Base-by-base conservation (phyloP, 2,329 filamentous ascomycete species). In the Microsporum ferrugineum region DNA sequence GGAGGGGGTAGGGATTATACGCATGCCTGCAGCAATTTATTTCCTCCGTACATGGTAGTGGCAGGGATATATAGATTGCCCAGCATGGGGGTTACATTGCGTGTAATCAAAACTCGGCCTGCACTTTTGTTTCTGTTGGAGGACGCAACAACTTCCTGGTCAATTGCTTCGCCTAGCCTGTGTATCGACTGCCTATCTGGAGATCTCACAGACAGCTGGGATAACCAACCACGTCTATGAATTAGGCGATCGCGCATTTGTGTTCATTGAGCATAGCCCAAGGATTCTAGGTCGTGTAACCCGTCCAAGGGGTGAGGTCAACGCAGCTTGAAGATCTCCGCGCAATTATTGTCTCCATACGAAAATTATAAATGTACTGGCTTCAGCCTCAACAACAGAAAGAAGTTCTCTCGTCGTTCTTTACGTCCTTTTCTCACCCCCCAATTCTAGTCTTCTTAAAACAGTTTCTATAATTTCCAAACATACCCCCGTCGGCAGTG, bases 21-120 rank as follows among this genome's bases (percentile, higher is more conserved):
- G 31, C 49, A 55, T 55, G 49, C 31, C 49, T 31, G 49, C 49
- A 36, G 33, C 49, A 55, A 55, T 34, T 17, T 33, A 7, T 33
- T 14, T 31, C 39, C 12, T 43, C n/a, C 10, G 17, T 12, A 29
- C 27, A 23, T 55, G 12, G n/a, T 55, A 14, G 49, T 23, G 49
- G 33, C 49, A 55, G 49, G 49, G 49, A 38, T 55, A 49, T 23
- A 27, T 27, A 51, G 27, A 36, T 55, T 55, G 31, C 49, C 49
- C 49, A 55, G 49, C 49, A 55, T 36, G 49, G 23, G 31, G 36
- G 49, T 55, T 55, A 55, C 49, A 55, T 55, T 55, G 49, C 31
- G 33, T 23, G 49, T 34, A 55, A 55, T 55, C 49, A 55, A 55
- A 31, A n/a, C 17, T 34, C 49, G 14, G 33, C 49, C 49, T 36